Evolutionary conservation across 495 filamentous ascomycete genomes (phyloP).

Genomic region (Pseudomonodictys pantanalensis): DNA sequence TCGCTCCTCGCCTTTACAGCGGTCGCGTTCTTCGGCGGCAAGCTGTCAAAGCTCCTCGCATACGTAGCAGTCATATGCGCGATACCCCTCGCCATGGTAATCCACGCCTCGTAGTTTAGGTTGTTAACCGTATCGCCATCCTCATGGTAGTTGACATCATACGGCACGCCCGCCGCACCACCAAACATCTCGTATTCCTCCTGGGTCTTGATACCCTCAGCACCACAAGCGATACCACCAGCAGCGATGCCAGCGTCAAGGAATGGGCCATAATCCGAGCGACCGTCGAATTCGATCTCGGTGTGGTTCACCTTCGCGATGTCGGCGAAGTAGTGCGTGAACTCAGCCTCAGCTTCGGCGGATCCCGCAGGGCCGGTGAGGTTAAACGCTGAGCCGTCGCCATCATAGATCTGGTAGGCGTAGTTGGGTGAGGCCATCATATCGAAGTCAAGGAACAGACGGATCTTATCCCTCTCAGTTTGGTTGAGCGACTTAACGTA

Average conservation of each 20-base stretch:
- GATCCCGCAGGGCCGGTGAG: slow-evolving; percentile 61
- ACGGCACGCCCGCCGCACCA: slow-evolving; percentile 57
- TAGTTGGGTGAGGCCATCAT: slow-evolving; percentile 77
- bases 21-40: slow-evolving; percentile 34
- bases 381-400: slow-evolving; percentile 63
- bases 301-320: slow-evolving; percentile 43
- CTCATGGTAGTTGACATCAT: slow-evolving; percentile 64
- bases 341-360: slow-evolving; percentile 60
- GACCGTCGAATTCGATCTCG: slow-evolving; percentile 60
- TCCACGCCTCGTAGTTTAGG: slow-evolving; percentile 58
- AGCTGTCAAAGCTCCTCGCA: slow-evolving; percentile 51
- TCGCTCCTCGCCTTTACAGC: neutral
- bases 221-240: slow-evolving; percentile 69
- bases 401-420: slow-evolving; percentile 66
- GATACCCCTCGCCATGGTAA: slow-evolving; percentile 59
- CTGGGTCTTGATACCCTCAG: slow-evolving; percentile 63
- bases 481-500: slow-evolving; percentile 54
- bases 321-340: slow-evolving; percentile 57
- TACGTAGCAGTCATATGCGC: slow-evolving; percentile 65
- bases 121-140: slow-evolving; percentile 59
- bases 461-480: slow-evolving; percentile 55
- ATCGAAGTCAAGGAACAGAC: slow-evolving; percentile 72
- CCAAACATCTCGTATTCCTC: slow-evolving; percentile 57
- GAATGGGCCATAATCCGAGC: slow-evolving; percentile 70
- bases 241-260: slow-evolving; percentile 60